Evolutionary conservation across 2,329 filamentous ascomycete species (phyloP).

Genomic region (Sclerotinia subarctica): DNA sequence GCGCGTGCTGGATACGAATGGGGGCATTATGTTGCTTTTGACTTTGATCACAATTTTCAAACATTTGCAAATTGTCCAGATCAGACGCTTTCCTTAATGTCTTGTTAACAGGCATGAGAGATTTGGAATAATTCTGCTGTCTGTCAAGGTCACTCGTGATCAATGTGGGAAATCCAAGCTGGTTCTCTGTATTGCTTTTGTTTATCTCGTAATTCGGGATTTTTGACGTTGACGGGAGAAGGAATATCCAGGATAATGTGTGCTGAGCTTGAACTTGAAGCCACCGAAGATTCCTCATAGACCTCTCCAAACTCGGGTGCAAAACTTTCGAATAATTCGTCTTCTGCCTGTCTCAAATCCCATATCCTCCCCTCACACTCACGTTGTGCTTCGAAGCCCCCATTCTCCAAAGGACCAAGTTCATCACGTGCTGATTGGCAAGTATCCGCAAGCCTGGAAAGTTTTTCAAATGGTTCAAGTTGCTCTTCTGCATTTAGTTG

Average conservation of each 20-base stretch:
- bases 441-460: slow-evolving; percentile 22
- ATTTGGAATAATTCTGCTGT: not conserved
- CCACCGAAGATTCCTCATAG: slow-evolving; percentile 14
- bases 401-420: slow-evolving; percentile 30
- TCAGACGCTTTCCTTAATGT: not conserved
- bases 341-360: slow-evolving; percentile 27
- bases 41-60: not conserved
- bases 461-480: slow-evolving; percentile 20
- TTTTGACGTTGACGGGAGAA: not conserved
- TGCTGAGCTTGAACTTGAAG: slow-evolving; percentile 4
- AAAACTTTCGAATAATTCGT: slow-evolving; percentile 23
- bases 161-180: rapidly evolving
- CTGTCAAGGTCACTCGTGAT: not conserved
- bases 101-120: not conserved
- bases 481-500: slow-evolving; percentile 28
- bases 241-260: not conserved
- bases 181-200: not conserved
- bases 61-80: not conserved
- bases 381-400: slow-evolving; percentile 28
- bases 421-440: slow-evolving; percentile 32
- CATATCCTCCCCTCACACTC: slow-evolving; percentile 28
- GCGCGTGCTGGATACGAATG: not conserved
- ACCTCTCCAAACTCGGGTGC: slow-evolving; percentile 25
- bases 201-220: not conserved
- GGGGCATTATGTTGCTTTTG: not conserved